phyloP scores from a whole-genome alignment of 2,329 filamentous ascomycete genomes.

The Pyricularia sp. region DNA sequence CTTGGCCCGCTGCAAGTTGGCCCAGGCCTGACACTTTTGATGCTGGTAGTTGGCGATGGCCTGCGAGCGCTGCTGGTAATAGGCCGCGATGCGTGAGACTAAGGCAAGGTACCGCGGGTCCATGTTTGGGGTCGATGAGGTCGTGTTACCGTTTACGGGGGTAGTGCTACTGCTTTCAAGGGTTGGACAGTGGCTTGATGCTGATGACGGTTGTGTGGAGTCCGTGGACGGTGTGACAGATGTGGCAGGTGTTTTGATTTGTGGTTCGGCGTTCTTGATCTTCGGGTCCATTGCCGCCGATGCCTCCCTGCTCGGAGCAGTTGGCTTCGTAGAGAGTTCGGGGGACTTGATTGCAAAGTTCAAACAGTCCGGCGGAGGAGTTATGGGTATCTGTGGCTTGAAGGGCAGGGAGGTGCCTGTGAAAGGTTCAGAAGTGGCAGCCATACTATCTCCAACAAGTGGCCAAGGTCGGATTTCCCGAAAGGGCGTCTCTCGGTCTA shows the following conservation, averaged over 20 bases:
- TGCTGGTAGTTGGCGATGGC: conserved; percentile 37
- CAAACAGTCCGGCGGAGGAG: conserved; percentile 28
- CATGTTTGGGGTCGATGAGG: conserved; percentile 9
- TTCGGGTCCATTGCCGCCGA: not conserved
- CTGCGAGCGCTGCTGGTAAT: conserved; percentile 38
- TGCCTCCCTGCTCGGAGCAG: not conserved
- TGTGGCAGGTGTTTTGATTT: not conserved
- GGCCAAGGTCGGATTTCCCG: not conserved
- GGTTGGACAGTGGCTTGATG: conserved; percentile 7
- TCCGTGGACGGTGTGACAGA: not conserved
- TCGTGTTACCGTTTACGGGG: conserved; percentile 5
- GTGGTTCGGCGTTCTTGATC: not conserved
- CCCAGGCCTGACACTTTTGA: conserved; percentile 38
- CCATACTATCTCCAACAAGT: not conserved
- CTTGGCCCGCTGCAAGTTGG: conserved; percentile 33
- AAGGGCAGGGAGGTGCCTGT: conserved; percentile 18
- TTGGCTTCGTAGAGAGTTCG: not conserved
- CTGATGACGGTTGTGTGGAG: conserved; percentile 3
- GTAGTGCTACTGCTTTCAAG: conserved; percentile 1
- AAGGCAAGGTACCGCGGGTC: conserved; percentile 35
- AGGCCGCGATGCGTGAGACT: conserved; percentile 36
- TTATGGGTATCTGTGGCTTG: conserved; percentile 25
- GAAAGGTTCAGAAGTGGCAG: conserved; percentile 15
- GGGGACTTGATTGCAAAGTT: conserved; percentile 18
- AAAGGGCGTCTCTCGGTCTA: not conserved